Evolutionary conservation across 2,329 filamentous ascomycete species (phyloP).

Genomic region (Fusarium concolor): DNA sequence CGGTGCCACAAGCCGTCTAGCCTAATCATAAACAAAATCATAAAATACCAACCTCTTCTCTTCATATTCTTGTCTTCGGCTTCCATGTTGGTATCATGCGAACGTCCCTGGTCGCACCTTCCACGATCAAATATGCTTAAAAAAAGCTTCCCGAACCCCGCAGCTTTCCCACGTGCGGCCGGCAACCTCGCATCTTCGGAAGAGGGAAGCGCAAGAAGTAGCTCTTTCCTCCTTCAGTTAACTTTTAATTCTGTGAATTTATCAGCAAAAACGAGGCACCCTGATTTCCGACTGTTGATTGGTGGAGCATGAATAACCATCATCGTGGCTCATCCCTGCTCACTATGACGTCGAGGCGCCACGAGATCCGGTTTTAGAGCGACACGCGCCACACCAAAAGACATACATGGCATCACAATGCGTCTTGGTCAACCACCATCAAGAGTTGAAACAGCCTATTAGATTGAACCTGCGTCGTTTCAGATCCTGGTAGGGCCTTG

Average conservation of each 20-base stretch:
- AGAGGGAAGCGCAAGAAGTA: too few relatives aligned
- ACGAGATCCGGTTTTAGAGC: conserved; percentile 42
- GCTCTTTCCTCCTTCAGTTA: too few relatives aligned
- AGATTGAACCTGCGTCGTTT: conserved; percentile 22
- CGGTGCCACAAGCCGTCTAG: too few relatives aligned
- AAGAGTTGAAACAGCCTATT: conserved; percentile 32
- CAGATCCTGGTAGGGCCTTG: conserved; percentile 21
- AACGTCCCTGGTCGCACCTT: too few relatives aligned
- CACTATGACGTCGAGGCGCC: conserved; percentile 40
- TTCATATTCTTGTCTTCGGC: too few relatives aligned
- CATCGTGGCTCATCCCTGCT: conserved; percentile 34
- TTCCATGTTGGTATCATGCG: too few relatives aligned
- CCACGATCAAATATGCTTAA: too few relatives aligned
- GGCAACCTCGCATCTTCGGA: too few relatives aligned
- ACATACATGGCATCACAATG: conserved; percentile 40
- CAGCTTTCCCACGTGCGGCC: too few relatives aligned
- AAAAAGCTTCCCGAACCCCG: too few relatives aligned
- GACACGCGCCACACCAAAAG: conserved; percentile 39
- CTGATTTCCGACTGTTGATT: not conserved
- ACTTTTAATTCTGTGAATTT: not conserved
- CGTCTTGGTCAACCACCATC: conserved; percentile 32
- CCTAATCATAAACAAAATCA: too few relatives aligned
- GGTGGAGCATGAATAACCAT: not conserved
- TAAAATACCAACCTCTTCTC: too few relatives aligned
- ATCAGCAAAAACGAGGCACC: not conserved